Conservation (phyloP, 140 eudicot species). For the Erigeron philadelphicus region DNA sequence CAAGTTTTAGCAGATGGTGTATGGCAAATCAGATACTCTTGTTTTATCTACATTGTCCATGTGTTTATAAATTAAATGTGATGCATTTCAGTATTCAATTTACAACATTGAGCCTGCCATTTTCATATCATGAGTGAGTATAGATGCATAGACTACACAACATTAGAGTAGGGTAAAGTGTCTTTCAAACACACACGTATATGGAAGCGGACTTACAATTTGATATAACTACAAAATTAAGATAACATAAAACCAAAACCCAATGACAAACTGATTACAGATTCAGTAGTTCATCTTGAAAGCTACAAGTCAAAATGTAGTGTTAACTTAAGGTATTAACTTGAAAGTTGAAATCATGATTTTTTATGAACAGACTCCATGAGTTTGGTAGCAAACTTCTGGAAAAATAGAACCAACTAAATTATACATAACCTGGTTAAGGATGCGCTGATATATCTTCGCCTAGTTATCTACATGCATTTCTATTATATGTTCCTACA, state of each 20-base stretch:
- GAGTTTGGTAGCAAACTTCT: slow-evolving; percentile 4
- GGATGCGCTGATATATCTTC: neutral
- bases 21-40: neutral
- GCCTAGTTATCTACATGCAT: slow-evolving; percentile 3
- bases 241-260: neutral
- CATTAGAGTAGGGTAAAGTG: too few species aligned
- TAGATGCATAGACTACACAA: too few species aligned
- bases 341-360: neutral
- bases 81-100: neutral
- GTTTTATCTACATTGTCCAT: neutral
- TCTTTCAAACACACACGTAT: too few species aligned
- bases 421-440: neutral
- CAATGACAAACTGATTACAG: neutral
- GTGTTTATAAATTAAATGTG: neutral
- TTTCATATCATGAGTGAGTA: neutral
- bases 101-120: slow-evolving; percentile 1
- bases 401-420: neutral
- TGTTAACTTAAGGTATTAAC: neutral
- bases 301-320: slow-evolving; percentile 4
- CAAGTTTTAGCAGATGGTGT: neutral
- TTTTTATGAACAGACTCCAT: neutral
- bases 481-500: neutral
- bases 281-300: neutral
- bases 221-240: too few species aligned
- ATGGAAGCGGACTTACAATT: too few species aligned